Conservation (phyloP, 306 rosid species). For the Vigna nakashimae region DNA sequence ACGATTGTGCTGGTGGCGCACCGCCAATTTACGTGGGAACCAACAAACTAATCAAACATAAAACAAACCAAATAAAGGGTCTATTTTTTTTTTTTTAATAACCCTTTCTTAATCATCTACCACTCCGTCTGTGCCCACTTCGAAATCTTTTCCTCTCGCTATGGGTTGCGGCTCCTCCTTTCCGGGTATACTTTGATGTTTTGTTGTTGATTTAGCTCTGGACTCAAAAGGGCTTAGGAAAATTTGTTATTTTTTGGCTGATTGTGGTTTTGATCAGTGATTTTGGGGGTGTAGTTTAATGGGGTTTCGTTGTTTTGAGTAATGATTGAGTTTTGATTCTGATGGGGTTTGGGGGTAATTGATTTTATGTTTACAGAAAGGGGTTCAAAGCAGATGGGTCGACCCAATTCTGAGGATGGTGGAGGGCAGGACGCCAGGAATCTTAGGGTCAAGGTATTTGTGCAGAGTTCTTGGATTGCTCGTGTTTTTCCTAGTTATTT, state of each 20-base stretch:
- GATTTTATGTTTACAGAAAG: constrained; percentile 68
- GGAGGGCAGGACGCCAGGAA: constrained; percentile 86
- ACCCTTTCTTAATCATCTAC: constrained; percentile 22
- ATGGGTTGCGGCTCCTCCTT: constrained; percentile 92
- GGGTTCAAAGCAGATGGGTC: constrained; percentile 64
- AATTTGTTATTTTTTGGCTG: not conserved
- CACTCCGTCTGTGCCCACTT: constrained; percentile 8
- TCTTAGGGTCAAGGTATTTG: constrained; percentile 84
- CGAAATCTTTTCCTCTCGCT: constrained; percentile 3
- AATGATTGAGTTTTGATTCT: constrained; percentile 18
- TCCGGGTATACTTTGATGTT: constrained; percentile 55
- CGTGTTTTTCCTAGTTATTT: constrained; percentile 23
- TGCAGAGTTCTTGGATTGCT: constrained; percentile 15
- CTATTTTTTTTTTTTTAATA: constrained; percentile 1
- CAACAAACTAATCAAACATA: not conserved
- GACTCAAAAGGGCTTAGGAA: constrained; percentile 34
- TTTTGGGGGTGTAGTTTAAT: constrained; percentile 36
- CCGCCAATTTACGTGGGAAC: constrained; percentile 31
- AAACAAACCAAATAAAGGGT: not conserved
- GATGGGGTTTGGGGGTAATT: constrained; percentile 48
- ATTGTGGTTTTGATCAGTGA: constrained; percentile 42
- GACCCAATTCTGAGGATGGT: constrained; percentile 64
- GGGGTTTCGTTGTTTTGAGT: constrained; percentile 36
- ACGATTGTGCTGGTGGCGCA: constrained; percentile 21
- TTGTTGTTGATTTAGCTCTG: constrained; percentile 28